Percentiles rank a stretch among this genome's conserved stretches.
phyloP scores from a whole-genome alignment of 2,329 filamentous ascomycete genomes.

The Diaporthe humulicola region DNA sequence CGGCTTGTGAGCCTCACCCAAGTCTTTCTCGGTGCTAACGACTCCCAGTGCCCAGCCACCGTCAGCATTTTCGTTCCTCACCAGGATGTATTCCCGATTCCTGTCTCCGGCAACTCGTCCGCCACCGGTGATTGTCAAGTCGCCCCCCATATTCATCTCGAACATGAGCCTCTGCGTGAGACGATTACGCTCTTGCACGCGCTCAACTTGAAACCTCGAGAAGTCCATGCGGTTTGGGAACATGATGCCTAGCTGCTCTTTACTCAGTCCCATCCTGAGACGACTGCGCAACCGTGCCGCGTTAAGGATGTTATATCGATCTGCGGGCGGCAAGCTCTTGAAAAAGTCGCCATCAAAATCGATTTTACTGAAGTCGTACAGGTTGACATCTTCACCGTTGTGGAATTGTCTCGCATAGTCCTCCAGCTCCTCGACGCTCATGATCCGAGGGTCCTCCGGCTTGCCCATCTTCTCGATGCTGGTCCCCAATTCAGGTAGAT shows the following conservation, averaged over 20 bases:
- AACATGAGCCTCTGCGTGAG: constrained; percentile 96
- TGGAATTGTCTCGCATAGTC: constrained; percentile 95
- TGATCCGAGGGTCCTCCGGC: constrained; percentile 92
- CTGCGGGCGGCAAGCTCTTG: constrained; percentile 86
- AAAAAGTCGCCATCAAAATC: constrained; percentile 98
- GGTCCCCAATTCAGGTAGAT: constrained; percentile 87
- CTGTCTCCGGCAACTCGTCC: constrained; percentile 85
- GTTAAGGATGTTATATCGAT: constrained; percentile 98
- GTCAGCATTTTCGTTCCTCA: constrained; percentile 95
- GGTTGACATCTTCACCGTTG: constrained; percentile 87
- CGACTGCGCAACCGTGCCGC: constrained; percentile 89
- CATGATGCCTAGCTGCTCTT: constrained; percentile 96
- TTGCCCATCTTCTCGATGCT: constrained; percentile 88
- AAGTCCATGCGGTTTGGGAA: constrained; percentile 98
- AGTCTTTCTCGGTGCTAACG: constrained; percentile 85
- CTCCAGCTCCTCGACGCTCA: constrained; percentile 94
- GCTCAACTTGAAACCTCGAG: constrained; percentile 94
- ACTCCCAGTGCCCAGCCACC: constrained; percentile 97
- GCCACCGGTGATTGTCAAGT: constrained; percentile 75
- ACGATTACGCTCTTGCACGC: constrained; percentile 92
- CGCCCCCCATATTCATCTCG: constrained; percentile 89
- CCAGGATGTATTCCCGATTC: constrained; percentile 93
- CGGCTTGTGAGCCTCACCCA: constrained; percentile 84
- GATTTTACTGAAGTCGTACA: constrained; percentile 98
- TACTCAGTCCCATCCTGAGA: constrained; percentile 94